A percentile compares a stretch with the other conserved stretches of the same genome.
phyloP scores from a whole-genome alignment of 2,329 filamentous ascomycete genomes.

The Geoglossum cookeanum region DNA sequence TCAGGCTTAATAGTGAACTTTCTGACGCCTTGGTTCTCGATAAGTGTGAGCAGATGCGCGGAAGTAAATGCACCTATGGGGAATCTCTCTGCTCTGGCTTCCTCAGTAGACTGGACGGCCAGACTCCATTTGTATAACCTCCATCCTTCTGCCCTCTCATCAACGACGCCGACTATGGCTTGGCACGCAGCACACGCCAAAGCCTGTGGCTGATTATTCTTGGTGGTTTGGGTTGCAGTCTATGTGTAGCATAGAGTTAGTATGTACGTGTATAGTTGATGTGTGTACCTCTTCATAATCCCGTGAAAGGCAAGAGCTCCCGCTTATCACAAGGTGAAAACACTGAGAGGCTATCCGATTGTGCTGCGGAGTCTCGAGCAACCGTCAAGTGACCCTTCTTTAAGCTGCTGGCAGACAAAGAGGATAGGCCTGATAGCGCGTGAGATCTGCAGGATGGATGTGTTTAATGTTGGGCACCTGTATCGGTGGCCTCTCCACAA shows the following conservation, averaged over 20 bases:
- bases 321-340: background rate
- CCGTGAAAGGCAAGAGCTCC: conserved; percentile 1
- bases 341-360: background rate
- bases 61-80: conserved; percentile 28
- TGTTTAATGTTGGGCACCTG: conserved; percentile 23
- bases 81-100: conserved; percentile 10
- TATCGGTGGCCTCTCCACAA: conserved; percentile 25
- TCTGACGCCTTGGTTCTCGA: conserved; percentile 25
- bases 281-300: conserved; percentile 3
- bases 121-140: conserved; percentile 25
- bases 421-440: background rate
- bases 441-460: background rate
- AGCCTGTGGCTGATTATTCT: conserved; percentile 4
- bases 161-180: conserved; percentile 21
- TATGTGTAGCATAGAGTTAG: background rate
- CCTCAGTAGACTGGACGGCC: conserved; percentile 9
- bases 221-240: conserved; percentile 9
- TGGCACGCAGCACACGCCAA: conserved; percentile 21
- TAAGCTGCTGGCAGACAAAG: background rate
- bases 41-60: conserved; percentile 26
- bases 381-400: background rate
- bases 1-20: conserved; percentile 4
- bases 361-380: background rate
- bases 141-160: conserved; percentile 21
- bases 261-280: background rate